Base-by-base conservation (phyloP, 2,329 filamentous ascomycete genomes). In the Arthrobotrys sphaeroides region DNA sequence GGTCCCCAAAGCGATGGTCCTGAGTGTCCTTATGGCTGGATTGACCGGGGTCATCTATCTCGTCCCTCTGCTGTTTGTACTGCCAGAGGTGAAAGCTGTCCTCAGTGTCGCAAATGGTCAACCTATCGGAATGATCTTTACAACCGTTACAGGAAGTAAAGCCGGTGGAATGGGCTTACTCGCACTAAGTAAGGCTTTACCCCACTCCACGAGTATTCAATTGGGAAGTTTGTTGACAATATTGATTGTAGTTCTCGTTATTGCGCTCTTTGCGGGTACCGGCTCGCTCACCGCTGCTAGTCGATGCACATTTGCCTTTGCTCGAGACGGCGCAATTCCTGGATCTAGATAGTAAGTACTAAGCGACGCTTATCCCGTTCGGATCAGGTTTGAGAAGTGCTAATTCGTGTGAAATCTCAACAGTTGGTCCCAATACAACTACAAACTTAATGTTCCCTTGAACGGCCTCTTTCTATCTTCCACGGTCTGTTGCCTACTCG, bases 301-400 rank as follows among this genome's bases (percentile, higher is more conserved):
- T 60, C 86, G 91, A 22, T 92, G 90, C 83, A 91, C 90, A 0
- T 93, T 91, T 79, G 90, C 91, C 10, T 93, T 93, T 81, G 90
- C 90, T 1, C 86, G 90, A 74, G 90, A 93, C 81, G 90, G 90
- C 18, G 91, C 90, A 7, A 91, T 93, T 65, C 90, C 90, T 0
- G 90, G 89, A 0, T 90, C 89, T 77, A 84, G 84, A 24, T 81
- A 91, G 78, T 79, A 77, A 77, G 76, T 40, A n/a, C n/a, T n/a
- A n/a, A n/a, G n/a, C n/a, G n/a, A n/a, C 24, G 51, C 4, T 9
- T 5, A 3, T 22, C 12, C 10, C 33, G n/a, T 28, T 20, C 16
- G 9, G 20, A 38, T 43, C 36, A 12, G 38, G 22, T 9, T 20
- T 9, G 9, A 26, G 26, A 9, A 12, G 20, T 13, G 31, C 45